Conservation (phyloP, 1,284 basidiomycete species). For the Boletus sp. region DNA sequence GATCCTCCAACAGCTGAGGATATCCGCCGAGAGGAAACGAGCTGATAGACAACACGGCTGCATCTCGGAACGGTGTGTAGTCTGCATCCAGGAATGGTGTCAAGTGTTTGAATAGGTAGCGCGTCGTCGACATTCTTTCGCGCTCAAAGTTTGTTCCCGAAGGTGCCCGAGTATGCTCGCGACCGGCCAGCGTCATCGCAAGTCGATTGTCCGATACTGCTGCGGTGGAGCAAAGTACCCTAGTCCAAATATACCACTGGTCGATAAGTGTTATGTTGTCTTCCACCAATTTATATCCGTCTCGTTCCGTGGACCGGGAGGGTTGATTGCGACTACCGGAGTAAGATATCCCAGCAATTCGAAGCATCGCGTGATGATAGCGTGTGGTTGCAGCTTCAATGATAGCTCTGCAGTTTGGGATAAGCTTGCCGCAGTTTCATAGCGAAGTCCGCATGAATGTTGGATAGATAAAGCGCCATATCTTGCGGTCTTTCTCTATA, state of each 20-base stretch:
- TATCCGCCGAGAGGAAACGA: slow-evolving; percentile 81
- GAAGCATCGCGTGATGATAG: slow-evolving; percentile 69
- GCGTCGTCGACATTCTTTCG: slow-evolving; percentile 76
- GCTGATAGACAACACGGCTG: slow-evolving; percentile 87
- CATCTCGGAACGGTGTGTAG: slow-evolving; percentile 81
- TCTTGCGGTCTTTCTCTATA: slow-evolving; percentile 61
- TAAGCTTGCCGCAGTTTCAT: slow-evolving; percentile 48
- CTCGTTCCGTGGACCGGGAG: slow-evolving; percentile 50
- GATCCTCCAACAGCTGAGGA: slow-evolving; percentile 81
- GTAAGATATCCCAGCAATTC: slow-evolving; percentile 64
- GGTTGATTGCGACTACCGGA: slow-evolving; percentile 44
- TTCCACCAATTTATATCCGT: slow-evolving; percentile 53
- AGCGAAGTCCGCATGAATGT: slow-evolving; percentile 59
- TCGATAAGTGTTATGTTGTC: slow-evolving; percentile 73
- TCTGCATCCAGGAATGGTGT: slow-evolving; percentile 89
- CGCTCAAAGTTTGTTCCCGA: slow-evolving; percentile 75
- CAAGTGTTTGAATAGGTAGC: slow-evolving; percentile 84
- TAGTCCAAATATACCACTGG: slow-evolving; percentile 90
- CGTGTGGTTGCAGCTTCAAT: slow-evolving; percentile 66
- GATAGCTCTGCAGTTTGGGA: slow-evolving; percentile 60
- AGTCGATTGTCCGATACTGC: slow-evolving; percentile 67
- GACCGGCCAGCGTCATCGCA: slow-evolving; percentile 54
- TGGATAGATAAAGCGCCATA: slow-evolving; percentile 77
- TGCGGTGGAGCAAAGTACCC: slow-evolving; percentile 81
- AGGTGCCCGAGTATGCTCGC: slow-evolving; percentile 73